phyloP scores from a whole-genome alignment of 116 monocot species.

The Trichopus zeylanicus region DNA sequence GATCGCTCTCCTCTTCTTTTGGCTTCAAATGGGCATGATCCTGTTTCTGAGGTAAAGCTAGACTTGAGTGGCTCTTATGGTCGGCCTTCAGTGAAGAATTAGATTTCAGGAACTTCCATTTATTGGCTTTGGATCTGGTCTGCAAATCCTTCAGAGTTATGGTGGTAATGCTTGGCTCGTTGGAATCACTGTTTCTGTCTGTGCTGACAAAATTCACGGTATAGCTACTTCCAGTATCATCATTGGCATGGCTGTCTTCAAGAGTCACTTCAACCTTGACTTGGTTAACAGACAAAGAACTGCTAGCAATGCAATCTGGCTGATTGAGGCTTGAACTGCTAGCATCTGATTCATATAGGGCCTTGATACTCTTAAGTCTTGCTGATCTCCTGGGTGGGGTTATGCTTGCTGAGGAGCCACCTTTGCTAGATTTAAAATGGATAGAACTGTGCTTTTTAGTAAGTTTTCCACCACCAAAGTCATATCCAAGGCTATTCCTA shows the following conservation, averaged over 20 bases:
- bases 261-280: conserved; percentile 16
- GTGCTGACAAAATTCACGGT: background rate
- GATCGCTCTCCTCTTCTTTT: conserved; percentile 46
- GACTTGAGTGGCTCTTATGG: background rate
- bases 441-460: background rate
- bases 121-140: conserved; percentile 42
- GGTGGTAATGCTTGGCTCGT: background rate
- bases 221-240: no score
- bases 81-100: background rate
- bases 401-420: background rate
- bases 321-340: conserved; percentile 1
- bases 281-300: background rate
- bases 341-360: conserved; percentile 15
- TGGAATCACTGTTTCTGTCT: background rate
- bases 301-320: background rate
- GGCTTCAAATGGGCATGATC: background rate
- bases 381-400: conserved; percentile 16
- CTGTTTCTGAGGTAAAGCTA: background rate
- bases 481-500: background rate
- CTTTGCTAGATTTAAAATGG: background rate
- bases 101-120: conserved; percentile 14
- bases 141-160: conserved; percentile 33
- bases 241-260: background rate
- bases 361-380: conserved; percentile 23
- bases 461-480: background rate